Conservation (phyloP, 2,329 filamentous ascomycete species). For the Plenodomus tracheiphilus region DNA sequence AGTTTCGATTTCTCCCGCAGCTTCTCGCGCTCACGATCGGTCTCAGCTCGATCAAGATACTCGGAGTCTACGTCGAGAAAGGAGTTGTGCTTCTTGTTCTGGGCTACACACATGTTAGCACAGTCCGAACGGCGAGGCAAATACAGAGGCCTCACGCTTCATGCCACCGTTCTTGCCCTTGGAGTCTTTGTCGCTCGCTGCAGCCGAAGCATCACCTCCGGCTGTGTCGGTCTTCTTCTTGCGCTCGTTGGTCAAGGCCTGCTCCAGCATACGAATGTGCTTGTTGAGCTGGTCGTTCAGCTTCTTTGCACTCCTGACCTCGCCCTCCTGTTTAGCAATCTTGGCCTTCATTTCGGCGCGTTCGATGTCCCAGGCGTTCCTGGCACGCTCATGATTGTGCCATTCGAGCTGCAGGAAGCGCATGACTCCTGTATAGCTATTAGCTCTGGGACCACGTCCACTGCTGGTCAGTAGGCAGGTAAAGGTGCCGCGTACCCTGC, state of each 20-base stretch:
- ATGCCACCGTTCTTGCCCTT: slow-evolving; percentile 40
- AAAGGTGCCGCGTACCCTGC: slow-evolving; percentile 57
- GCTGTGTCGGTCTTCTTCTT: slow-evolving; percentile 63
- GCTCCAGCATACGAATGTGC: slow-evolving; percentile 87
- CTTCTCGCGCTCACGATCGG: slow-evolving; percentile 62
- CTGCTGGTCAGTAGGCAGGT: slow-evolving; percentile 1
- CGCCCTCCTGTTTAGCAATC: slow-evolving; percentile 91
- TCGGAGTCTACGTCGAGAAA: slow-evolving; percentile 56
- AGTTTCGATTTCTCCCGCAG: slow-evolving; percentile 65
- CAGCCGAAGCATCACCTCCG: slow-evolving; percentile 55
- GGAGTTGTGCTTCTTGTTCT: slow-evolving; percentile 53
- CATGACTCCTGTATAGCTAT: slow-evolving; percentile 75
- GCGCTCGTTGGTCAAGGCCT: slow-evolving; percentile 81
- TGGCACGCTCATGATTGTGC: slow-evolving; percentile 96
- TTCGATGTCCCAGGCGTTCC: slow-evolving; percentile 99
- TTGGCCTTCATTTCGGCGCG: slow-evolving; percentile 98
- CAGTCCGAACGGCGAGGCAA: not conserved
- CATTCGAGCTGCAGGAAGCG: slow-evolving; percentile 98
- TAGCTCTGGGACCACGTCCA: slow-evolving; percentile 9
- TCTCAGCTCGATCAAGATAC: slow-evolving; percentile 48
- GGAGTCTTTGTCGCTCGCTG: slow-evolving; percentile 44
- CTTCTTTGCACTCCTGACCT: slow-evolving; percentile 81
- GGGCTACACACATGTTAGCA: slow-evolving; percentile 45
- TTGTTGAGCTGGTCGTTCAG: slow-evolving; percentile 87
- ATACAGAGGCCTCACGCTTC: slow-evolving; percentile 27